These are phyloP conservation scores for Lecanicillium sp. DNA, from an alignment of 2,329 filamentous ascomycete genomes.

Conservation along the genomic window DNA sequence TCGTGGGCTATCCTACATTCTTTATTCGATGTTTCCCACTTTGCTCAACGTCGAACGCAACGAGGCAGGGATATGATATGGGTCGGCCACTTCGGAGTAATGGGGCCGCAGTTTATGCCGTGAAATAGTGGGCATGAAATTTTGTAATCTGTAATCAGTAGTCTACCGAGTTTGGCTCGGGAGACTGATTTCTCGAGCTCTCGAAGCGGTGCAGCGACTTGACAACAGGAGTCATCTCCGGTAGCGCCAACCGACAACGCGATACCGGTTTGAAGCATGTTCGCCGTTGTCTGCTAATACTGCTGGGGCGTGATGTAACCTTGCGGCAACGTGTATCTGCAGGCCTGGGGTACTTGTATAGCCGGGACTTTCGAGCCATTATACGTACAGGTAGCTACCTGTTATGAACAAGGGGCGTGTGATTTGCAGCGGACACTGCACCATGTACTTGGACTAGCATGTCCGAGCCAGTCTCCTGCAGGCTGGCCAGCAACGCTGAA, in stretches of 20 bases:
- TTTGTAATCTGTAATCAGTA: too few relatives aligned
- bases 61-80: neutral
- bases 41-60: neutral
- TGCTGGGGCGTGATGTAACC: neutral
- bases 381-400: too few relatives aligned
- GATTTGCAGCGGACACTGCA: neutral
- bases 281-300: slow-evolving; percentile 5
- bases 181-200: neutral
- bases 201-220: neutral
- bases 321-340: neutral
- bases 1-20: too few relatives aligned
- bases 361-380: too few relatives aligned
- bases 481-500: neutral
- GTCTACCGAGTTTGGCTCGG: neutral
- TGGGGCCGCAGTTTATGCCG: neutral
- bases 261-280: neutral
- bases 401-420: neutral
- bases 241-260: slow-evolving; percentile 6
- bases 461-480: too few relatives aligned
- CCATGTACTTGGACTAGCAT: neutral
- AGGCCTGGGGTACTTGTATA: too few relatives aligned
- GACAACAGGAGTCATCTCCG: slow-evolving; percentile 8
- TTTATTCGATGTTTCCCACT: too few relatives aligned
- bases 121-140: neutral
- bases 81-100: neutral